Evolutionary conservation across 345 rosid species (phyloP), one percentile per base, ranked within the genome.

Genomic region (Hypericum androsaemum): DNA sequence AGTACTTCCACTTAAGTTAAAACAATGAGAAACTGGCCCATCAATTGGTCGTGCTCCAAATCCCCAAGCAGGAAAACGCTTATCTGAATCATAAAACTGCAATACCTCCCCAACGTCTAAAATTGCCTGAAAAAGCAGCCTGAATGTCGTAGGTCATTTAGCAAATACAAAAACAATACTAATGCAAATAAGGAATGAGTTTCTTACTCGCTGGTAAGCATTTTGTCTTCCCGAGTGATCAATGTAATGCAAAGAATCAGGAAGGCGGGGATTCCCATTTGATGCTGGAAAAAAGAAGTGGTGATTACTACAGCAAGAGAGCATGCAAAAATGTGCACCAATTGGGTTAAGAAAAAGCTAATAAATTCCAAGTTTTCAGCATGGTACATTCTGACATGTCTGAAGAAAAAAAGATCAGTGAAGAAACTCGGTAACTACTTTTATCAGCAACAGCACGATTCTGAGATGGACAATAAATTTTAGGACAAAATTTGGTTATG

Each of bases 41-140:
- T 90, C 98, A 39, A 90, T 90, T 40, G 98, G 98, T 46, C 96
- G 81, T 59, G 98, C 98, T 56, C 98, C 98, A 64, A 90, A 90
- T 12, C 98, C 96, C 98, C 98, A 90, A 2, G 96, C 94, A 7
- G 94, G 87, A 74, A 84, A 90, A 50, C 74, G 82, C 69, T 72
- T 80, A 67, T 86, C 92, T 5, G 80, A 39, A 67, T 86, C 96
- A 63, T 90, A 90, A 68, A 82, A 77, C 73, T 90, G 88, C 71
- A 90, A 72, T 16, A 90, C 95, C 59, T 82, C 87, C 72, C 95
- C 98, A 52, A 90, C 90, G 62, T 84, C 96, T 14, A 70, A 35
- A 71, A 86, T 76, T 64, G 96, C 95, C 98, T 90, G 80, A 22
- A 50, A 22, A 49, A 16, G 5, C 12, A 53, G 52, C 40, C 32